Conservation (phyloP, 164 flowering plant genomes). For the Sextonia rubra region DNA sequence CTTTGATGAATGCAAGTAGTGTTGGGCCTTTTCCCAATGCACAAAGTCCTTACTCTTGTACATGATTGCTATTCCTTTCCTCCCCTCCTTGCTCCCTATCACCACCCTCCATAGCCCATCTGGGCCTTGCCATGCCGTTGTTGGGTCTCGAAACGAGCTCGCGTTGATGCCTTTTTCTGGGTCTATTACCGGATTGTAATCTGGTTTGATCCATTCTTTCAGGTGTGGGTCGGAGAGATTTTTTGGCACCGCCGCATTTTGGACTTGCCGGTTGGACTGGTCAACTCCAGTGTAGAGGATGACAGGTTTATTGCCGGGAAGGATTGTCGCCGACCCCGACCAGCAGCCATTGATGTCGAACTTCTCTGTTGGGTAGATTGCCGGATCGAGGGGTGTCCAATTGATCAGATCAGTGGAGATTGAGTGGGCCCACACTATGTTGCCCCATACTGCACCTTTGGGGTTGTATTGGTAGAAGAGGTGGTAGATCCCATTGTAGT, state of each 20-base stretch:
- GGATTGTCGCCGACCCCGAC: conserved; percentile 74
- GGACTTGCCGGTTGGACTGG: conserved; percentile 40
- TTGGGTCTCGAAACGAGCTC: conserved; percentile 68
- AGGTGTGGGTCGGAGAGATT: conserved; percentile 56
- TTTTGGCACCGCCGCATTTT: conserved; percentile 59
- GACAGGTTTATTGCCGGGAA: conserved; percentile 38
- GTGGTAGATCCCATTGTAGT: conserved; percentile 77
- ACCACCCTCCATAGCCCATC: conserved; percentile 53
- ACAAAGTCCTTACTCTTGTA: conserved; percentile 54
- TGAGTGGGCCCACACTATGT: conserved; percentile 77
- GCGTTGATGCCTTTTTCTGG: conserved; percentile 43
- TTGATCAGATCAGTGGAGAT: conserved; percentile 56
- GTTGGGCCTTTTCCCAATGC: conserved; percentile 33
- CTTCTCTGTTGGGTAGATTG: conserved; percentile 43
- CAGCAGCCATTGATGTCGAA: conserved; percentile 57
- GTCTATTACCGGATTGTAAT: conserved; percentile 51
- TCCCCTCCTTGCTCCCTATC: conserved; percentile 41
- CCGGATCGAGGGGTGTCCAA: conserved; percentile 44
- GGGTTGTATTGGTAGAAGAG: conserved; percentile 87
- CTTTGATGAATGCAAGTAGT: conserved; percentile 36
- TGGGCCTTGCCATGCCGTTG: conserved; percentile 61
- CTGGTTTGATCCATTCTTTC: conserved; percentile 50
- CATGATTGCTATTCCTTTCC: conserved; percentile 43
- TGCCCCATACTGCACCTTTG: conserved; percentile 55
- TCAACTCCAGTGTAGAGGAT: conserved; percentile 63